Conservation (phyloP, 148 eudicot species). For the Vaccinium macrocarpon region DNA sequence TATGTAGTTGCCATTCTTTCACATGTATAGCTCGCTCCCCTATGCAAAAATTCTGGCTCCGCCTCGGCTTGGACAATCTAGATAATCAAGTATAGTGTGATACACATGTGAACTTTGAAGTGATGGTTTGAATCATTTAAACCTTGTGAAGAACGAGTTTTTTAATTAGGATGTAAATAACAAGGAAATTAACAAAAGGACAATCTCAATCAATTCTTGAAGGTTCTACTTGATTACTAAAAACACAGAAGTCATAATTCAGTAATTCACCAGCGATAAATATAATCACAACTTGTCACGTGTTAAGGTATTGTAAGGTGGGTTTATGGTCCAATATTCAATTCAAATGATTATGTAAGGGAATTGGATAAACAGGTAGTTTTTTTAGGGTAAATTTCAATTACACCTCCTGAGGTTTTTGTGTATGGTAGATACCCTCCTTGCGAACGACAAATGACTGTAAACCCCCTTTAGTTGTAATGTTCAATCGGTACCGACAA, state of each 20-base stretch:
- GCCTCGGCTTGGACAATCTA: too few species aligned
- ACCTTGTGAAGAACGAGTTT: not conserved
- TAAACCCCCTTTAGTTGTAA: too few species aligned
- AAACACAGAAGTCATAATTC: not conserved
- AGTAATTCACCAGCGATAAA: not conserved
- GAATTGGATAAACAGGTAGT: not conserved
- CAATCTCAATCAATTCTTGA: not conserved
- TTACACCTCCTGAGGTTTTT: too few species aligned
- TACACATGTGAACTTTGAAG: not conserved
- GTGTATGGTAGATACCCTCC: too few species aligned
- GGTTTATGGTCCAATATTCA: not conserved
- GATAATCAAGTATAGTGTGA: not conserved
- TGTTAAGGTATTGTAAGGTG: not conserved
- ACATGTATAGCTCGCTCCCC: too few species aligned
- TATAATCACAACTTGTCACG: not conserved
- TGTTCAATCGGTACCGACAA: too few species aligned
- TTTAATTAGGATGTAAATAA: not conserved
- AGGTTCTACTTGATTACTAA: not conserved
- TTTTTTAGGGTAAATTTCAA: not conserved
- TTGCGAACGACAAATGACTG: too few species aligned
- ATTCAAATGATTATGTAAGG: not conserved
- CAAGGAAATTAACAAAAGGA: not conserved
- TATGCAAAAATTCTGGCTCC: too few species aligned
- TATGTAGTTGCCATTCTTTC: too few species aligned
- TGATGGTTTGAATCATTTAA: not conserved